A percentile compares a stretch with the other conserved stretches of the same genome.
Evolutionary conservation across 2,329 filamentous ascomycete genomes (phyloP).

Genomic region (Parastagonospora avenae): DNA sequence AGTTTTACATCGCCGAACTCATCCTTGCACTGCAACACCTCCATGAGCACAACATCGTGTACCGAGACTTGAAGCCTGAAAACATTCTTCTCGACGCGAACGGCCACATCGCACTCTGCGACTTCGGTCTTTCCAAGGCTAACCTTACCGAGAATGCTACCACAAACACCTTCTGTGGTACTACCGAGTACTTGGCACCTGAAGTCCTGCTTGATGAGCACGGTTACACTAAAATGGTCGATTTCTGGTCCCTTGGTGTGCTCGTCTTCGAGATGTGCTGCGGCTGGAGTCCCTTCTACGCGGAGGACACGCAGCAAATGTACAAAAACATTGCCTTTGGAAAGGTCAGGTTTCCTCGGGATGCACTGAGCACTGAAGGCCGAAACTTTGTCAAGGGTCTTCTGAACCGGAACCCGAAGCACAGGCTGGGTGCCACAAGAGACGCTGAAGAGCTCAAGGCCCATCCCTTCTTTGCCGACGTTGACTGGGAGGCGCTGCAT

Average conservation of each 20-base stretch:
- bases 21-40: slow-evolving; percentile 94
- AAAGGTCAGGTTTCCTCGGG: slow-evolving; percentile 94
- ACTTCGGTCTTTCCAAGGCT: slow-evolving; percentile 96
- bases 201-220: slow-evolving; percentile 95
- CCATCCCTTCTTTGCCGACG: slow-evolving; percentile 91
- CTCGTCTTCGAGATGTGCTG: slow-evolving; percentile 99
- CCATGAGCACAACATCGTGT: slow-evolving; percentile 96
- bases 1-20: slow-evolving; percentile 98
- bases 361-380: slow-evolving; percentile 91
- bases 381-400: slow-evolving; percentile 98
- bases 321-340: slow-evolving; percentile 99
- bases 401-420: slow-evolving; percentile 94
- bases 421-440: slow-evolving; percentile 85
- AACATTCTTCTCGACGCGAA: slow-evolving; percentile 97
- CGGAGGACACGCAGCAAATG: slow-evolving; percentile 99
- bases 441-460: slow-evolving; percentile 94
- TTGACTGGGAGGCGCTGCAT: slow-evolving; percentile 86
- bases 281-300: slow-evolving; percentile 98
- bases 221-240: slow-evolving; percentile 99
- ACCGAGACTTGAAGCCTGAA: slow-evolving; percentile 95
- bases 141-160: slow-evolving; percentile 97
- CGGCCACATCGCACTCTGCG: slow-evolving; percentile 95
- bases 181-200: slow-evolving; percentile 94
- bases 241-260: slow-evolving; percentile 98
- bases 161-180: slow-evolving; percentile 98